Percentiles rank a stretch among this genome's conserved stretches.
These are phyloP conservation scores for Chaetomium strumarium DNA, from an alignment of 2,329 filamentous ascomycete species.

Conservation along the genomic window DNA sequence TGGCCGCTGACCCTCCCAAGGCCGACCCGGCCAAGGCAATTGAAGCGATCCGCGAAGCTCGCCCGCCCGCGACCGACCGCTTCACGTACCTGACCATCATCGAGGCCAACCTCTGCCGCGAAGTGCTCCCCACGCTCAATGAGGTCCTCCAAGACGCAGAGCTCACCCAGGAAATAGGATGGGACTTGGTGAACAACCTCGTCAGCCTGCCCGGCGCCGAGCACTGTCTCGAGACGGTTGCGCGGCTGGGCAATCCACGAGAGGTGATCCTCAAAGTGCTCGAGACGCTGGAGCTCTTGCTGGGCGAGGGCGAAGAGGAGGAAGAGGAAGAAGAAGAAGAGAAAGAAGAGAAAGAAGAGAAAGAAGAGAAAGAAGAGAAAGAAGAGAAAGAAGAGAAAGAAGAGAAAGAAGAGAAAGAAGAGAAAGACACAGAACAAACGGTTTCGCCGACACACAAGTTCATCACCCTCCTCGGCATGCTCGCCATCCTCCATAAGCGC, in stretches of 20 bases:
- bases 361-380: conserved; percentile 21
- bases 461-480: conserved; percentile 62
- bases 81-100: conserved; percentile 75
- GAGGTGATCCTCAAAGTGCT: conserved; percentile 78
- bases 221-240: conserved; percentile 66
- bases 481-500: conserved; percentile 65
- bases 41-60: conserved; percentile 42
- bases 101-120: conserved; percentile 63
- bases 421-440: conserved; percentile 9
- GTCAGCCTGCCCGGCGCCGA: conserved; percentile 63
- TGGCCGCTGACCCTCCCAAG: conserved; percentile 16
- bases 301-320: conserved; percentile 33
- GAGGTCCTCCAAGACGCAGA: conserved; percentile 54
- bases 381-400: conserved; percentile 12
- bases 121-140: conserved; percentile 61
- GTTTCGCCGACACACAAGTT: conserved; percentile 45
- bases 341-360: conserved; percentile 28
- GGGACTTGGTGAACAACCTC: conserved; percentile 75
- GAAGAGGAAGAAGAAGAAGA: conserved; percentile 16
- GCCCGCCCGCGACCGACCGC: conserved; percentile 53
- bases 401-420: conserved; percentile 29
- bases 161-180: conserved; percentile 72
- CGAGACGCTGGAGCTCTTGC: conserved; percentile 59
- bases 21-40: conserved; percentile 36
- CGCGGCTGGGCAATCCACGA: conserved; percentile 70